A percentile compares a stretch with the other conserved stretches of the same genome.
Conservation (phyloP, 257 asterid species). For the Nicotiana sylvestris region DNA sequence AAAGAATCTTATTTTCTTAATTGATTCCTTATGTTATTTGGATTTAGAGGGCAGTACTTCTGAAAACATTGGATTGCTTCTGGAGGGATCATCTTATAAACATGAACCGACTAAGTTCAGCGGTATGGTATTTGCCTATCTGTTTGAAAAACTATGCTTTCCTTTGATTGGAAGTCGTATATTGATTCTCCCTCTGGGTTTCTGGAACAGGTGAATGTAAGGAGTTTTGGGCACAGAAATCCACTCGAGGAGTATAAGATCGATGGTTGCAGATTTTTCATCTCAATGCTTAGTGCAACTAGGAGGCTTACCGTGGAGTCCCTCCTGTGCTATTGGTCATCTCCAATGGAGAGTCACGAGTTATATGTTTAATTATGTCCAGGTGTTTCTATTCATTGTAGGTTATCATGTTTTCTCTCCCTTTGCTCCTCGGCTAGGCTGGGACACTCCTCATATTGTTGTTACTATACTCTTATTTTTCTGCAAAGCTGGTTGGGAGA, state of each 20-base stretch:
- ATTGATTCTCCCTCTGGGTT: constrained; percentile 3
- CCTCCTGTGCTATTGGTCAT: constrained; percentile 83
- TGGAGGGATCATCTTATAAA: constrained; percentile 99
- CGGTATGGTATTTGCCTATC: constrained; percentile 41
- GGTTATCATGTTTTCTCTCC: not conserved
- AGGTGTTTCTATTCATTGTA: not conserved
- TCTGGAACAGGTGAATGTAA: constrained; percentile 68
- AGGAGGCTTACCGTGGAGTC: constrained; percentile 89
- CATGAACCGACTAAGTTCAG: constrained; percentile 95
- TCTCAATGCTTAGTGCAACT: constrained; percentile 91
- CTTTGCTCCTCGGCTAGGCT: not conserved
- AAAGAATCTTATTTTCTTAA: not conserved
- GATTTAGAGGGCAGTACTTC: constrained; percentile 74
- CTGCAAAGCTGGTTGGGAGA: not conserved
- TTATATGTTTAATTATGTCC: constrained; percentile 27
- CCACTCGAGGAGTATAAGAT: constrained; percentile 98
- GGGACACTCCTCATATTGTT: not conserved
- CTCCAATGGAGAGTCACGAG: constrained; percentile 86
- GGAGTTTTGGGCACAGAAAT: constrained; percentile 93
- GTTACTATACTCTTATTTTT: not conserved
- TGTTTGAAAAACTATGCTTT: not conserved
- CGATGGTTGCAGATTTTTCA: constrained; percentile 97
- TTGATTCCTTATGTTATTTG: constrained; percentile 8
- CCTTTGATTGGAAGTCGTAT: not conserved
- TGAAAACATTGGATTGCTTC: constrained; percentile 89